Evolutionary conservation across 73 alveolate genomes (phyloP), one percentile per base, ranked within the genome.

Genomic region (Symbiodinium natans): DNA sequence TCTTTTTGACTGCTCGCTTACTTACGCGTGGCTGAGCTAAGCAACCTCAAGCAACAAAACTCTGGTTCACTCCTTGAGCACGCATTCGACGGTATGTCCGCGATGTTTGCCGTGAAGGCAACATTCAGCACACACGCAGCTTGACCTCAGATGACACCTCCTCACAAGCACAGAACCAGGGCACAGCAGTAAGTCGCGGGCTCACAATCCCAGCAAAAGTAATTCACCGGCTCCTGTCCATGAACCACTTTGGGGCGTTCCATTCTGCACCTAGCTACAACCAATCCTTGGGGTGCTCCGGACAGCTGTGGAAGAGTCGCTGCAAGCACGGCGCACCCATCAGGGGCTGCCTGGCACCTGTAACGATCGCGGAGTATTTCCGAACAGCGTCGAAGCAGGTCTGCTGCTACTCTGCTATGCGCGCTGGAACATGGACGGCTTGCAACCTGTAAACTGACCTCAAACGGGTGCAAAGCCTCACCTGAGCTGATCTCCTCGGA

Each of bases 61-160:
- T 52, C 23, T 29, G 71, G 27, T 52, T 21, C 71, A 68, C 27
- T 29, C 97, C 97, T 90, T 83, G 54, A 42, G 46, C 29, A 41
- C 89, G 52, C 97, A 33, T 27, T 71, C 89, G 54, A 90, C 97
- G 29, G 48, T 27, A 15, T 90, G 97, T 39, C 97, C 97, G 21
- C 54, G 88, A 54, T 90, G 97, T 52, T 41, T 71, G 33, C 97
- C 97, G 31, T 90, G 97, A 42, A 90, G 38, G 89, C 97, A 90
- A 41, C 97, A 90, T 71, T 90, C 97, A 8, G 97, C 97, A 52
- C 97, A 90, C 31, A 90, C 80, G 88, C 97, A 90, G 87, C 38
- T 85, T 1, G 97, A 63, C 54, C 95, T 88, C 40, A 46, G 95
- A 38, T 29, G 40, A 8, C 25, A 31, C 27, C 86, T 0, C 31